Conservation (phyloP, 208 protist species). For the Porcisia deanei region DNA sequence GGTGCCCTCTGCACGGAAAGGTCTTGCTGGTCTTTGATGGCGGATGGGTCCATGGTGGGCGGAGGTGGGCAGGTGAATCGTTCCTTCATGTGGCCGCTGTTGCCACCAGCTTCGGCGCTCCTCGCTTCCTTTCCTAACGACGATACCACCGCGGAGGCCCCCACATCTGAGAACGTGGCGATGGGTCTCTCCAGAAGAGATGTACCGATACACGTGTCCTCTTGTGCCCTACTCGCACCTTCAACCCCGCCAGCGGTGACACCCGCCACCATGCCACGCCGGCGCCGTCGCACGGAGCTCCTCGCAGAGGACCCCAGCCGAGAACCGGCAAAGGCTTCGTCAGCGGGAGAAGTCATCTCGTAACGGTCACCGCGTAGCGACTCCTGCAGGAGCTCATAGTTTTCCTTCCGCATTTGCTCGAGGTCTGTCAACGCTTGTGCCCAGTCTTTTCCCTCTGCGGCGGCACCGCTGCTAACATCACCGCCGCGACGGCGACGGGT, state of each 20-base stretch:
- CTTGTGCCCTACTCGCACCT: neutral
- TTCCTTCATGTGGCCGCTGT: neutral
- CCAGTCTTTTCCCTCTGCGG: slow-evolving; percentile 33
- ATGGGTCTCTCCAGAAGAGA: neutral
- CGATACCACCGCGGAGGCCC: slow-evolving; percentile 5
- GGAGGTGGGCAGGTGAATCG: neutral
- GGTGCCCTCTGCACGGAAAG: neutral
- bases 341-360: neutral
- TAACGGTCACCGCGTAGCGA: slow-evolving; percentile 21
- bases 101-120: neutral
- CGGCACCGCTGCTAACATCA: slow-evolving; percentile 13
- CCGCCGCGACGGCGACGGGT: slow-evolving; percentile 37
- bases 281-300: slow-evolving; percentile 19
- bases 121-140: neutral
- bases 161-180: neutral
- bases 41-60: neutral
- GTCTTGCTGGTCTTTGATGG: neutral
- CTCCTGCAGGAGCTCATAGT: slow-evolving; percentile 54
- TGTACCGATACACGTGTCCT: neutral
- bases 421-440: slow-evolving; percentile 48
- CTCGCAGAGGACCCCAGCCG: slow-evolving; percentile 10
- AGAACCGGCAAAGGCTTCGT: slow-evolving; percentile 12
- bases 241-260: neutral
- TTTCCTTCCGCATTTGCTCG: slow-evolving; percentile 74
- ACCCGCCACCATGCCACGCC: slow-evolving; percentile 5